Conservation (phyloP, 495 filamentous ascomycete species). For the Schizothecium vesticola region DNA sequence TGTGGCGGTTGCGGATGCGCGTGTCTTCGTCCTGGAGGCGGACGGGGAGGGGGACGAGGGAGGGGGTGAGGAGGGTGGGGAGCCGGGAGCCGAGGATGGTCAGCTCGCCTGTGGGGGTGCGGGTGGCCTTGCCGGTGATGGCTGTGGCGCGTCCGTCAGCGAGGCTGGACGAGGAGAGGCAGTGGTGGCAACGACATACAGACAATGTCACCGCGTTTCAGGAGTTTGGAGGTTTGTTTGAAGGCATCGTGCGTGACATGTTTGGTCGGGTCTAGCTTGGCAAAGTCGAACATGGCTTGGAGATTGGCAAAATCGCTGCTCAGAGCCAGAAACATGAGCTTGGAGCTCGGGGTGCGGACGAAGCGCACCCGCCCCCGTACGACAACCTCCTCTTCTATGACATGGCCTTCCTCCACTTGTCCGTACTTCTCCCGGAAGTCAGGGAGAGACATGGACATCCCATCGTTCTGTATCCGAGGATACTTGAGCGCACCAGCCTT, state of each 20-base stretch:
- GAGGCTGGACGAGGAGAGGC: slow-evolving; percentile 25
- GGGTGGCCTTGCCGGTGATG: slow-evolving; percentile 65
- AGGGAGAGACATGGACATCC: slow-evolving; percentile 30
- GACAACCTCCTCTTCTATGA: slow-evolving; percentile 37
- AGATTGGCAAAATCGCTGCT: slow-evolving; percentile 61
- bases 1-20: slow-evolving; percentile 62
- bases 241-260: slow-evolving; percentile 39
- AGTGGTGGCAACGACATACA: slow-evolving; percentile 41
- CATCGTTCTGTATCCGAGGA: slow-evolving; percentile 31
- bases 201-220: slow-evolving; percentile 72
- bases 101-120: slow-evolving; percentile 69
- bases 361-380: slow-evolving; percentile 44
- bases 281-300: slow-evolving; percentile 68
- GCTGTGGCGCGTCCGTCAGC: slow-evolving; percentile 20
- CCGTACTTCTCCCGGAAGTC: slow-evolving; percentile 36
- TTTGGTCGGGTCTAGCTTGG: slow-evolving; percentile 40
- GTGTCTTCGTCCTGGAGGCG: slow-evolving; percentile 60
- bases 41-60: slow-evolving; percentile 67
- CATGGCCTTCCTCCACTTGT: slow-evolving; percentile 18
- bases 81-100: slow-evolving; percentile 62
- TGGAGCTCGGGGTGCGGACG: slow-evolving; percentile 47
- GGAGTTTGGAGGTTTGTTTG: slow-evolving; percentile 51
- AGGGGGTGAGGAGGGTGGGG: slow-evolving; percentile 68
- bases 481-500: slow-evolving; percentile 36
- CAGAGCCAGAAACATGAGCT: slow-evolving; percentile 81